Conservation (phyloP, 441 rosid species). For the Corymbia citriodora region DNA sequence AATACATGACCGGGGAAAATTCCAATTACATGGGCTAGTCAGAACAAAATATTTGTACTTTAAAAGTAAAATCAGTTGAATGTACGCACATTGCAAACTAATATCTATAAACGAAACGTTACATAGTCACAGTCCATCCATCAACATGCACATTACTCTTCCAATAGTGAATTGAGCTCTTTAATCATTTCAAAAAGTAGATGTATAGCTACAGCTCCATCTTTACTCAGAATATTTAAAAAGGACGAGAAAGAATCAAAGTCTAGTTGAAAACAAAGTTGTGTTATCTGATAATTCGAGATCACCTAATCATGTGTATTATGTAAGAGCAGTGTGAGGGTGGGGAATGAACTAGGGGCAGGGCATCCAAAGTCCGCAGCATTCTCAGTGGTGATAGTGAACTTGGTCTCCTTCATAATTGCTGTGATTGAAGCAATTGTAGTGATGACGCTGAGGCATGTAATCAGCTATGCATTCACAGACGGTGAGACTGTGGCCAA, state of each 20-base stretch:
- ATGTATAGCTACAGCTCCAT: not conserved
- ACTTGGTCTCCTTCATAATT: constrained; percentile 21
- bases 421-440: constrained; percentile 25
- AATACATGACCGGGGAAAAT: not conserved
- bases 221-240: not conserved
- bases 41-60: not conserved
- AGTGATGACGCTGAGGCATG: constrained; percentile 33
- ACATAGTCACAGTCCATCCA: not conserved
- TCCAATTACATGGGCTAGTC: not conserved
- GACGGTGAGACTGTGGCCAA: constrained; percentile 37
- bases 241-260: not conserved
- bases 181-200: not conserved
- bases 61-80: not conserved
- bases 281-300: not conserved
- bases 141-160: not conserved
- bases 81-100: not conserved
- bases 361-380: constrained; percentile 38
- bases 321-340: constrained; percentile 28
- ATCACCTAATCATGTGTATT: not conserved
- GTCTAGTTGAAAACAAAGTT: not conserved
- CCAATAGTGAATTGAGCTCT: not conserved
- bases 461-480: constrained; percentile 49
- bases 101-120: not conserved
- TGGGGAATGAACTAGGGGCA: constrained; percentile 46
- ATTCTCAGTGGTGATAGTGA: constrained; percentile 19